Base-by-base conservation (phyloP, 805 yeast genomes). In the Yarrowia yakushimensis region DNA sequence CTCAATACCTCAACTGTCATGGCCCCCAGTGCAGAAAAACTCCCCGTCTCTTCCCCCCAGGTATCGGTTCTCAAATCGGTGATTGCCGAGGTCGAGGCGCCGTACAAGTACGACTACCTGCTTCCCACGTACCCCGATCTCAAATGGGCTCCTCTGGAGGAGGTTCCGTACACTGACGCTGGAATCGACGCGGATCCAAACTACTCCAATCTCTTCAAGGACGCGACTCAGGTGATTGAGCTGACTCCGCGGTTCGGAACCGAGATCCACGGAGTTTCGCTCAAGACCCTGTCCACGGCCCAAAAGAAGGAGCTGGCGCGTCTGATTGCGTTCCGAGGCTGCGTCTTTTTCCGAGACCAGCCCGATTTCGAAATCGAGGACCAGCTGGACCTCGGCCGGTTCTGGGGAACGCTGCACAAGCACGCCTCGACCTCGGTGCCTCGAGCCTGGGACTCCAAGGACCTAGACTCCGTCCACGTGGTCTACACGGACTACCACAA, bases 171-270 rank as follows among this genome's bases (percentile, higher is more conserved):
- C 39, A 43, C 46, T 10, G 74, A 72, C 50, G 67, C 64, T 18
- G 76, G 71, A 0, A 60, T 70, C 15, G 48, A 63, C 6, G 76
- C 74, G 4, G 75, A 73, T 57, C 69, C 72, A 9, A 52, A 63
- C 18, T 71, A 67, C 65, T 50, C 66, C 36, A 67, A 69, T 22
- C 66, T 73, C 20, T 68, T 71, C 66, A 63, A 64, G 25, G 69
- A 67, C 20, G 74, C 71, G 15, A 62, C 66, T 20, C 63, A 68
- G 45, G 69, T 73, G 25, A 70, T 65, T 65, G 81, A 80, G 66
- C 71, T 87, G 37, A 82, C 89, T 1, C 93, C 94, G 30, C 86
- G 82, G 69, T 77, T 88, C 60, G 96, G 94, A 20, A 76, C 85
- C 18, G 89, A 84, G 66, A 75, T 88, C 48, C 73, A 73, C 55